Percentiles rank a stretch among this genome's conserved stretches.
Conservation (phyloP, 192 early-diverging fungal genomes). For the Linnemannia elongata region DNA sequence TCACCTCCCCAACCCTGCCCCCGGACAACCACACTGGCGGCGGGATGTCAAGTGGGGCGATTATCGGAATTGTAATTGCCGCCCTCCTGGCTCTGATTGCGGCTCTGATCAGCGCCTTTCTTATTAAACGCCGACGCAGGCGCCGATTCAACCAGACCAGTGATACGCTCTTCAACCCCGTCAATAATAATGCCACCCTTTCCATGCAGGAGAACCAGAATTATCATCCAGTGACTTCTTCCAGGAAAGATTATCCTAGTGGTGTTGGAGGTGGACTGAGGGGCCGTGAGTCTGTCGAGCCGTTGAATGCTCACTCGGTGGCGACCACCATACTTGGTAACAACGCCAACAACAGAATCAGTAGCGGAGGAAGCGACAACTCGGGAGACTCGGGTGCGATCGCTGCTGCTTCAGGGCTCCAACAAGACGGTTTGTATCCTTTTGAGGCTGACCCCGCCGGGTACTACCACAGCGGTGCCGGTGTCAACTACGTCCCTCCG, state of each 20-base stretch:
- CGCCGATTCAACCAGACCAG: not conserved
- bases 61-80: conserved; percentile 32
- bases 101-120: conserved; percentile 8
- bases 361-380: not conserved
- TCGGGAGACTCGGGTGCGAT: not conserved
- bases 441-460: conserved; percentile 20
- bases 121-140: conserved; percentile 20
- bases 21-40: not conserved
- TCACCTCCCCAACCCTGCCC: conserved; percentile 1
- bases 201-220: conserved; percentile 28
- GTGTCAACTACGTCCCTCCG: not conserved
- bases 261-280: conserved; percentile 11
- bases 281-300: conserved; percentile 8
- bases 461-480: not conserved
- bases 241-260: not conserved
- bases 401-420: not conserved
- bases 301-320: not conserved
- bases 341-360: not conserved
- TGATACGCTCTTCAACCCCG: conserved; percentile 34
- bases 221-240: not conserved
- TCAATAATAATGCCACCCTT: conserved; percentile 7
- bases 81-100: conserved; percentile 18
- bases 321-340: not conserved
- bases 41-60: conserved; percentile 21
- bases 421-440: conserved; percentile 7